Base-by-base conservation (phyloP, 2,329 filamentous ascomycete species). In the Grosmannia serpens region DNA sequence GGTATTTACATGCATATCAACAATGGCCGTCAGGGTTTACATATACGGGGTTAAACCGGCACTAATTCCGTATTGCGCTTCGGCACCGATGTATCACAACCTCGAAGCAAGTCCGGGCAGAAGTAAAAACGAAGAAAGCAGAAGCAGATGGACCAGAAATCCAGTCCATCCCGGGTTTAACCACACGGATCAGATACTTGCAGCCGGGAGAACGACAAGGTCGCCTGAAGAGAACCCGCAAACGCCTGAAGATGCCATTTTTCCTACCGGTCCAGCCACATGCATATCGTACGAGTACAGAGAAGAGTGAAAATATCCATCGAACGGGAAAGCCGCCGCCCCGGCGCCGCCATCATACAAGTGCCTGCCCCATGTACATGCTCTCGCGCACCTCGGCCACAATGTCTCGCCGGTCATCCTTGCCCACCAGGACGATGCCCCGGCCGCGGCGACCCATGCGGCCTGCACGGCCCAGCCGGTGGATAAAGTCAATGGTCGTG, bases 401-500 rank as follows among this genome's bases (percentile, higher is more conserved):
- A 33, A 97, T 83, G 71, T 97, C 92, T 68, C 87, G 88, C 57
- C 94, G 79, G 70, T 97, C 94, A 62, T 91, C 82, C 70, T 88
- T 92, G 62, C 91, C 92, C 1, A 96, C 89, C 41, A 99, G 75
- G 31, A 97, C 91, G 63, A 97, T 85, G 24, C 91, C 94, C 58
- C 91, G 81, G 20, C 94, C 94, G 69, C 94, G 82, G 62, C 91
- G 82, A 3, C 91, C 91, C 90, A 97, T 97, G 38, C 94, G 83
- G 0, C 94, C 94, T 1, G 94, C 90, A 59, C 94, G 82, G 20
- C 94, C 94, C 5, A 97, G 82, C 20, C 95, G 87, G 72, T 99
- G 95, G 67, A 99, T 96, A 67, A 99, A 99, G 71, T 99, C 95
- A 61, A 99, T 95, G 0, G 91, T 95, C 0, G 89, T 95, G 69